phyloP scores from a whole-genome alignment of 768 basidiomycete genomes.

The Boletus rufocinnamomeus region DNA sequence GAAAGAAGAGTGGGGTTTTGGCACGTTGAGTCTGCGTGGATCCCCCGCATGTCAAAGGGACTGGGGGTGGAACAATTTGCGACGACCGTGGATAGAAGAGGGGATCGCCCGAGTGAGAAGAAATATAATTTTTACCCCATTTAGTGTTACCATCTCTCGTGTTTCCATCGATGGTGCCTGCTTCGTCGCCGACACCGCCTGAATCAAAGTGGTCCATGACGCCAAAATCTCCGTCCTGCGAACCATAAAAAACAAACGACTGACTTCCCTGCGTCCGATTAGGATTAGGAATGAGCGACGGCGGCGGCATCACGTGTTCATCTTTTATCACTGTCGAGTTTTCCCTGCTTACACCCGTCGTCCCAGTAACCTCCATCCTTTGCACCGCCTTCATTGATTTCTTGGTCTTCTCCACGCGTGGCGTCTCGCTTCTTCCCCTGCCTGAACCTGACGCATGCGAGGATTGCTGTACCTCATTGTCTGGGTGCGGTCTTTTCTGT shows the following conservation, averaged over 20 bases:
- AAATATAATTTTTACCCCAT: background rate
- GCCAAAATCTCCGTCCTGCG: constrained; percentile 23
- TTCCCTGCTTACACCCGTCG: constrained; percentile 12
- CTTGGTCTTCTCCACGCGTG: constrained; percentile 48
- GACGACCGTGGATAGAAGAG: constrained; percentile 31
- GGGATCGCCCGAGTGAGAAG: constrained; percentile 15
- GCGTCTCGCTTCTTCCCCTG: constrained; percentile 35
- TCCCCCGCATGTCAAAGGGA: constrained; percentile 2
- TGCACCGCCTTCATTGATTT: constrained; percentile 42
- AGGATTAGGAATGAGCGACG: constrained; percentile 26
- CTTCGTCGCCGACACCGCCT: background rate
- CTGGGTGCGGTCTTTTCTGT: constrained; percentile 26
- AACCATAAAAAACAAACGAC: constrained; percentile 14
- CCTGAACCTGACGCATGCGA: constrained; percentile 27
- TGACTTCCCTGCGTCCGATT: constrained; percentile 15
- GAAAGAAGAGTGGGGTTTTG: constrained; percentile 43
- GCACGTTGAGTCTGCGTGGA: constrained; percentile 11
- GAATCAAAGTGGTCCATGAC: constrained; percentile 11
- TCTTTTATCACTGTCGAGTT: constrained; percentile 19
- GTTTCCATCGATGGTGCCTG: constrained; percentile 2
- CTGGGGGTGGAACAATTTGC: constrained; percentile 16
- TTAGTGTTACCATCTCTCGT: constrained; percentile 7
- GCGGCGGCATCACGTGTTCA: constrained; percentile 44
- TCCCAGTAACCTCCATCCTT: constrained; percentile 25
- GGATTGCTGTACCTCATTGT: constrained; percentile 31